Base-by-base conservation (phyloP, 345 rosid species). In the Nephelium lappaceum region DNA sequence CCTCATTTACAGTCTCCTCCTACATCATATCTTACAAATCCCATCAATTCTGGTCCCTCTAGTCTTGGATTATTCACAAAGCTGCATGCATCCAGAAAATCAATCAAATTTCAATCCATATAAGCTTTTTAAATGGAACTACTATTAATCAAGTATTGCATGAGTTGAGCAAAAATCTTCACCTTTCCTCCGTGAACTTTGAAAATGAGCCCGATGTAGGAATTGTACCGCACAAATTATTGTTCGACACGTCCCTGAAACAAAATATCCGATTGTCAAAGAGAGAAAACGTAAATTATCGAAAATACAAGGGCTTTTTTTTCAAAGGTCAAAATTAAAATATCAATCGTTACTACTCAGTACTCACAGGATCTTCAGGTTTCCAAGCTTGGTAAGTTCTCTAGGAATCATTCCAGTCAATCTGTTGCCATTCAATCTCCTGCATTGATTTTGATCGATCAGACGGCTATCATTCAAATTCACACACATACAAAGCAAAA, bases 11-110 rank as follows among this genome's bases (percentile, higher is more conserved):
- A 90, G 82, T 82, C 83, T 31, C 89, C 86, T 45, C 92, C 84
- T 0, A 65, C 79, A 42, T 86, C 91, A 14, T 92, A 92, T 76
- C 93, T 87, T 76, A 92, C 97, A 76, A 87, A 89, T 16, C 97
- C 97, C 91, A 91, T 84, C 63, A 92, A 87, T 76, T 92, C 94
- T 11, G 93, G 97, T 49, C 97, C 97, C 87, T 89, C 86, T 43
- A 89, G 83, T 80, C 88, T 85, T 24, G 92, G 79, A 79, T 92
- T 92, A 58, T 86, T 89, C 76, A 58, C 55, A 57, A 87, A 91
- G 71, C 97, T 92, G 87, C 79, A 79, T 24, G 87, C 79, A 79
- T n/a, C 43, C 60, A 42, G 53, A 67, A 63, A 51, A 71, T 2
- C 11, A 31, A 27, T 14, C 3, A 72, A 36, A 60, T 64, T 25